Evolutionary conservation across 352 stramenopile genomes (phyloP).

Genomic region (Phytopythium kandeliae): DNA sequence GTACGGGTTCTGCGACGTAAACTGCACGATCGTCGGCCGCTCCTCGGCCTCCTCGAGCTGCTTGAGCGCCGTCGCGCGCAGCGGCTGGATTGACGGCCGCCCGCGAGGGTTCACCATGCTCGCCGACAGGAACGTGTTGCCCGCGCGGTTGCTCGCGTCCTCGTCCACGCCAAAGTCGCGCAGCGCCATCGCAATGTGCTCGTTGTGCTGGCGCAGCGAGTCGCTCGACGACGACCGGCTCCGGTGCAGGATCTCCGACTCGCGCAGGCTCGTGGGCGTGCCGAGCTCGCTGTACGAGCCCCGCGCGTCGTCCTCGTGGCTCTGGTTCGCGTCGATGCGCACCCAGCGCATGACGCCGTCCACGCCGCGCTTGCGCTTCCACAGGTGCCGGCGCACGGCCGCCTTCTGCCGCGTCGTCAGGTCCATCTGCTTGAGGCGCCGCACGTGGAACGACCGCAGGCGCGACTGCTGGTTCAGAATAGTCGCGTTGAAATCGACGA

Average conservation of each 20-base stretch:
- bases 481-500: constrained; percentile 54
- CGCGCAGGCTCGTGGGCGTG: constrained; percentile 35
- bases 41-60: constrained; percentile 75
- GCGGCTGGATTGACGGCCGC: constrained; percentile 56
- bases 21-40: constrained; percentile 63
- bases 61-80: constrained; percentile 72
- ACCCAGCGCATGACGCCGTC: constrained; percentile 80
- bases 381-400: constrained; percentile 67
- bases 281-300: constrained; percentile 40
- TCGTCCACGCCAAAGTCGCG: constrained; percentile 69
- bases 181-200: constrained; percentile 69
- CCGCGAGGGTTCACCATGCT: constrained; percentile 26
- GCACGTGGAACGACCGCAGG: constrained; percentile 80
- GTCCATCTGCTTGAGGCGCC: constrained; percentile 82
- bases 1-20: constrained; percentile 63
- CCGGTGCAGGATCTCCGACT: constrained; percentile 24
- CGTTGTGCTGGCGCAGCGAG: constrained; percentile 62
- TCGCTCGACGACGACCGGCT: constrained; percentile 36
- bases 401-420: constrained; percentile 76
- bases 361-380: constrained; percentile 61
- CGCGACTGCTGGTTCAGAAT: constrained; percentile 80
- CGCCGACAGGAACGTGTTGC: constrained; percentile 35
- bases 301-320: constrained; percentile 19
- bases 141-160: constrained; percentile 17
- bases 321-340: constrained; percentile 58